Evolutionary conservation across 371 early-diverging fungal genomes (phyloP).

Genomic region (Rhizopus delemar): DNA sequence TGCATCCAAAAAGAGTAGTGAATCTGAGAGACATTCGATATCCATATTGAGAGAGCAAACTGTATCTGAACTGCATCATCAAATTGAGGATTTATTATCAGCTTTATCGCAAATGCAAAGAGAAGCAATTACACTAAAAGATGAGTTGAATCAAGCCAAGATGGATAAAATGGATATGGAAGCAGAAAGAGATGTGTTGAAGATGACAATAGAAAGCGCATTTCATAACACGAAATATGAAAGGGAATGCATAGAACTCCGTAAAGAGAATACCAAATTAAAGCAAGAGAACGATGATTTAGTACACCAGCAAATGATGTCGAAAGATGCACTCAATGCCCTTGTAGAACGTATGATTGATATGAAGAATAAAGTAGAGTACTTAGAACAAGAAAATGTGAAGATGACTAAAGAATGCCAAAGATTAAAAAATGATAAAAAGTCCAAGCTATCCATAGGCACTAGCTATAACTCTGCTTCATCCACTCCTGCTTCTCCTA

Average conservation of each 20-base stretch:
- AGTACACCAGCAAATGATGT: slow-evolving; percentile 38
- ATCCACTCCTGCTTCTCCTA: neutral
- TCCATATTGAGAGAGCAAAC: slow-evolving; percentile 30
- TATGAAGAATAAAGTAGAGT: slow-evolving; percentile 42
- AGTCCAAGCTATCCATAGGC: neutral
- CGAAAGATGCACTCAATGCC: slow-evolving; percentile 42
- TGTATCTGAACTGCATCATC: slow-evolving; percentile 52
- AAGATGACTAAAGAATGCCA: slow-evolving; percentile 26
- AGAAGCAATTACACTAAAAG: slow-evolving; percentile 59
- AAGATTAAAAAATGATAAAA: slow-evolving; percentile 19
- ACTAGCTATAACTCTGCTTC: neutral
- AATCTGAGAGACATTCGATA: slow-evolving; percentile 34
- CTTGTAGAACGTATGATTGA: slow-evolving; percentile 46
- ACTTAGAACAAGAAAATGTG: slow-evolving; percentile 36
- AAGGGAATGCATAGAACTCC: slow-evolving; percentile 20
- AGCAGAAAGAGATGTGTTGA: slow-evolving; percentile 45
- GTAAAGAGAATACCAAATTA: slow-evolving; percentile 29
- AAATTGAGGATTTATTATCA: slow-evolving; percentile 58
- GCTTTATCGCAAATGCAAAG: slow-evolving; percentile 59
- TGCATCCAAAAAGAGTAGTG: slow-evolving; percentile 22
- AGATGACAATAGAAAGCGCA: slow-evolving; percentile 31
- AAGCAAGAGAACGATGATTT: slow-evolving; percentile 43
- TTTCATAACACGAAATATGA: slow-evolving; percentile 19
- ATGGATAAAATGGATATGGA: slow-evolving; percentile 64
- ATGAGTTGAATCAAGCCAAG: slow-evolving; percentile 52